Percentiles rank a stretch among this genome's conserved stretches.
phyloP scores from a whole-genome alignment of 2,329 filamentous ascomycete species.

The Elsinoe fawcettii region DNA sequence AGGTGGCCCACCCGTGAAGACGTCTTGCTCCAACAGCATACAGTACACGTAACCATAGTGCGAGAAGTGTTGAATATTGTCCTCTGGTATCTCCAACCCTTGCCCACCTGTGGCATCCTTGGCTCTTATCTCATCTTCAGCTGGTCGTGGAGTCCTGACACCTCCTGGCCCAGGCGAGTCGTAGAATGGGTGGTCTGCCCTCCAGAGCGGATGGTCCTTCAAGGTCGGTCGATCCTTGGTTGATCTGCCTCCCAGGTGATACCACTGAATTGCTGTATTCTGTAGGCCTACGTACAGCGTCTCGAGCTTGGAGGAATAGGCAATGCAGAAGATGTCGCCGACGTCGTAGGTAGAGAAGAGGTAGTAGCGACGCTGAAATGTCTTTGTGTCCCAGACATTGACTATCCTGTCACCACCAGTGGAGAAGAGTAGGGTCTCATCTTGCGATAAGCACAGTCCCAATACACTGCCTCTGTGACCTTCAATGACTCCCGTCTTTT shows the following conservation, averaged over 20 bases:
- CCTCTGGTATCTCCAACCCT: conserved; percentile 70
- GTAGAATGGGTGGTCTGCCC: conserved; percentile 86
- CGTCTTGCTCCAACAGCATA: conserved; percentile 76
- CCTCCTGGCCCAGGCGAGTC: conserved; percentile 84
- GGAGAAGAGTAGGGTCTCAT: conserved; percentile 73
- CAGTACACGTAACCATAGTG: conserved; percentile 95
- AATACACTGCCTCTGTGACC: conserved; percentile 90
- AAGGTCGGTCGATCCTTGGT: conserved; percentile 54
- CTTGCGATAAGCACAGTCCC: conserved; percentile 69
- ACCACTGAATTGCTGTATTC: conserved; percentile 93
- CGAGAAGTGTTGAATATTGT: conserved; percentile 78
- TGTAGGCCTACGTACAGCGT: conserved; percentile 89
- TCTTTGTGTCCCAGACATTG: conserved; percentile 81
- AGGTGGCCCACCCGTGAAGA: conserved; percentile 61
- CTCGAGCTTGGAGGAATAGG: conserved; percentile 69
- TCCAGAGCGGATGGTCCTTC: conserved; percentile 62
- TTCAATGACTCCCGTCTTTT: conserved; percentile 68
- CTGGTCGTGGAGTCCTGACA: conserved; percentile 64
- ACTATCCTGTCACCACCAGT: conserved; percentile 89
- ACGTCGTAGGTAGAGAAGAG: conserved; percentile 92
- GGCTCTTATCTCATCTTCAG: conserved; percentile 44
- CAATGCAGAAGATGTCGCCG: conserved; percentile 92
- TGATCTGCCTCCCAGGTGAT: conserved; percentile 59
- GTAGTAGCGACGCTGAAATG: conserved; percentile 71
- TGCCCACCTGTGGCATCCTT: conserved; percentile 50